Conservation (phyloP, 1,139 yeast species). For the Geotrichum bryndzae region DNA sequence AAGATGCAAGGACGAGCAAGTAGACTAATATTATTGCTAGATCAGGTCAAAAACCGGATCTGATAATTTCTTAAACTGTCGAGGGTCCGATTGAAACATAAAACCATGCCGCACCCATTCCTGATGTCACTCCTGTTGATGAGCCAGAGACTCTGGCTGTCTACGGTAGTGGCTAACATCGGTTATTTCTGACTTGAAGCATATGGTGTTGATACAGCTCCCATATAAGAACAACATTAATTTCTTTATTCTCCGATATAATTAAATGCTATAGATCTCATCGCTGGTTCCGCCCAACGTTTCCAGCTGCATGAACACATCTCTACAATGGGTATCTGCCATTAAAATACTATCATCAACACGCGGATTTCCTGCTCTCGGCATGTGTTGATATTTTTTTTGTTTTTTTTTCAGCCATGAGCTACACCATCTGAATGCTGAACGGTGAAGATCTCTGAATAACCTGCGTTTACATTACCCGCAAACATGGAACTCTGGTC, state of each 20-base stretch:
- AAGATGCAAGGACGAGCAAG: neutral
- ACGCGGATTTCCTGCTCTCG: too few relatives aligned
- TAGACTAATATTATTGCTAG: neutral
- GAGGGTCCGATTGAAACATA: neutral
- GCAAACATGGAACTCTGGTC: neutral
- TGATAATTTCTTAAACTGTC: neutral
- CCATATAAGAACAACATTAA: neutral
- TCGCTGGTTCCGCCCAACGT: neutral
- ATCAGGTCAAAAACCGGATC: neutral
- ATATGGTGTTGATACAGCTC: neutral
- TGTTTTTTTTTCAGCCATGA: neutral
- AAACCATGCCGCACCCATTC: neutral
- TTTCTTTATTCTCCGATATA: neutral
- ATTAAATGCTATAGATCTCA: neutral
- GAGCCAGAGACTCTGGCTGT: neutral
- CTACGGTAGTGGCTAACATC: neutral
- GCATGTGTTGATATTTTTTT: neutral
- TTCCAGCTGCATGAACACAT: neutral
- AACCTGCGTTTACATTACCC: neutral
- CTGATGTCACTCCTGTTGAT: neutral
- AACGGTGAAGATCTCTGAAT: neutral
- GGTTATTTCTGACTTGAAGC: neutral
- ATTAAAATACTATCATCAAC: too few relatives aligned
- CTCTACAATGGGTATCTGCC: neutral
- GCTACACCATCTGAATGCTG: too few relatives aligned